Percentiles rank a stretch among this genome's conserved stretches.
These are phyloP conservation scores for Pythium grandisporangium DNA, from an alignment of 352 stramenopile species.

Conservation along the genomic window DNA sequence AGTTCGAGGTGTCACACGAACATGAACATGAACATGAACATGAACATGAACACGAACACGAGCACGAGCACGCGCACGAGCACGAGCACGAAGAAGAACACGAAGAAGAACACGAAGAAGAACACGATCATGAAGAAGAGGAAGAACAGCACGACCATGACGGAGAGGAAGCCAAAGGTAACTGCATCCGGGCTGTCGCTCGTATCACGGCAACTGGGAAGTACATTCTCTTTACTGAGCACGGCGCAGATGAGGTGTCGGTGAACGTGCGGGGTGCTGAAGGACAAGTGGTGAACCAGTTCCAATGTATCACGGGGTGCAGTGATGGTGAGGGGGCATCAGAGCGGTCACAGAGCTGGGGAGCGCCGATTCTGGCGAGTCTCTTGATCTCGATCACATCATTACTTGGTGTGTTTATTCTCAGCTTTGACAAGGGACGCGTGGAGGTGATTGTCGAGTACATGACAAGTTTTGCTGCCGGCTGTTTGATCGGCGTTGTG, in stretches of 20 bases:
- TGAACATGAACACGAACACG: no score
- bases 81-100: background rate
- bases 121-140: constrained; percentile 1
- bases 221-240: constrained; percentile 17
- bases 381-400: constrained; percentile 16
- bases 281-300: background rate
- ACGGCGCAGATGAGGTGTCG: constrained; percentile 11
- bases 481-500: constrained; percentile 25
- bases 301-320: constrained; percentile 8
- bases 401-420: constrained; percentile 14
- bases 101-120: background rate
- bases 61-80: background rate
- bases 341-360: background rate
- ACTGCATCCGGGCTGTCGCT: background rate
- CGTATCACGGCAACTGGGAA: constrained; percentile 2
- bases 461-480: constrained; percentile 18
- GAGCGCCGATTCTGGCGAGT: constrained; percentile 10
- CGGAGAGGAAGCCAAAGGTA: background rate
- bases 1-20: constrained; percentile 5
- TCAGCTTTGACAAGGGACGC: constrained; percentile 11
- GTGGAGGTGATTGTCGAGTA: constrained; percentile 17
- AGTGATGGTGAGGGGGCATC: constrained; percentile 2
- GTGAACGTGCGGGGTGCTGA: background rate
- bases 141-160: background rate
- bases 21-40: background rate